A percentile compares a stretch with the other conserved stretches of the same genome.
Conservation (phyloP, 306 rosid species). For the Amphicarpaea edgeworthii region DNA sequence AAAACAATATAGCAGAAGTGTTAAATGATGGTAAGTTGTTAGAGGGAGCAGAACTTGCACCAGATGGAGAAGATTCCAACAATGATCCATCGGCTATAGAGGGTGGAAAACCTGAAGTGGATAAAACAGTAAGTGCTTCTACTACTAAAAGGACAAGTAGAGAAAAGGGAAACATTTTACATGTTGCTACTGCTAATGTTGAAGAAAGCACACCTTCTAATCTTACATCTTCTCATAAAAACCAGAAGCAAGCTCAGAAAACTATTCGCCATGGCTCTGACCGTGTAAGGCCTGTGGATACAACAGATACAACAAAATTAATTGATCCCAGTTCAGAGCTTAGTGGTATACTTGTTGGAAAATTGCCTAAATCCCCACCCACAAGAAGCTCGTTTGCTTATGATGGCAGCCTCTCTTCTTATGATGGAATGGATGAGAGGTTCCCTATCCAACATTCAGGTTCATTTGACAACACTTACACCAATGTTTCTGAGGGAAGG, state of each 20-base stretch:
- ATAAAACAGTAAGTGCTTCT: slow-evolving; percentile 45
- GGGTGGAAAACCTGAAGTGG: slow-evolving; percentile 49
- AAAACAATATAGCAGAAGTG: slow-evolving; percentile 40
- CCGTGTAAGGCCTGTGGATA: slow-evolving; percentile 44
- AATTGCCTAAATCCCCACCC: slow-evolving; percentile 53
- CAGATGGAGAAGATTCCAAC: slow-evolving; percentile 36
- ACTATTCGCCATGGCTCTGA: slow-evolving; percentile 38
- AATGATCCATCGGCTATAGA: slow-evolving; percentile 37
- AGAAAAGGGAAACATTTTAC: slow-evolving; percentile 47
- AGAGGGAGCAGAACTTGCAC: slow-evolving; percentile 29
- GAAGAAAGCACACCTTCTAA: slow-evolving; percentile 50
- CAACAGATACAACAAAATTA: slow-evolving; percentile 42
- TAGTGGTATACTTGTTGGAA: slow-evolving; percentile 43
- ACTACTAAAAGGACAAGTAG: slow-evolving; percentile 51
- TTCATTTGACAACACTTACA: slow-evolving; percentile 44
- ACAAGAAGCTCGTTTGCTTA: slow-evolving; percentile 56
- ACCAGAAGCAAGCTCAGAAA: slow-evolving; percentile 48
- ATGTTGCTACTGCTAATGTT: slow-evolving; percentile 32
- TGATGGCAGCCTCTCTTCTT: slow-evolving; percentile 69
- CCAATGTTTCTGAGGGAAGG: slow-evolving; percentile 54
- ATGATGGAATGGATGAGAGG: slow-evolving; percentile 60
- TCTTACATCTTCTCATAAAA: slow-evolving; percentile 51
- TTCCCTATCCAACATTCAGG: slow-evolving; percentile 40
- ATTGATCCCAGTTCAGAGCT: slow-evolving; percentile 55
- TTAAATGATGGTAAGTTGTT: slow-evolving; percentile 26